phyloP scores from a whole-genome alignment of 805 yeast genomes.

The Metschnikowia dekortorum region DNA sequence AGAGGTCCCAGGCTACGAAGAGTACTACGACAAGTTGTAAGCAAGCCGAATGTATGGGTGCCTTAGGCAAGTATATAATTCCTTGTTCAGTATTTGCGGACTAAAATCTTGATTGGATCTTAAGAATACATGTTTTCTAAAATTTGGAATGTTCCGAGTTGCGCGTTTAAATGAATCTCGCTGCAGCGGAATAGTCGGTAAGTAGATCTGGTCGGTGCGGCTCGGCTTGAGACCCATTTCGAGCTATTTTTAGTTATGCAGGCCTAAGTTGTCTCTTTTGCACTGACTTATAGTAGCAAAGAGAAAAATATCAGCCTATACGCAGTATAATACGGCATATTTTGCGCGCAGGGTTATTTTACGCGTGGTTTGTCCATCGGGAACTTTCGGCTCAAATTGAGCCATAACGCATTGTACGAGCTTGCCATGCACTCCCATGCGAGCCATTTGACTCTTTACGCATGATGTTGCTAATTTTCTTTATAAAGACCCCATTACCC shows the following conservation, averaged over 20 bases:
- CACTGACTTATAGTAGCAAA: neutral
- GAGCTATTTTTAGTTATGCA: neutral
- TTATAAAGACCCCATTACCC: neutral
- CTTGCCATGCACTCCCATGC: neutral
- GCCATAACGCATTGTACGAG: neutral
- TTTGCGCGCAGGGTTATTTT: neutral
- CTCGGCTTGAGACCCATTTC: neutral
- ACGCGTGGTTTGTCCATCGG: slow-evolving; percentile 2
- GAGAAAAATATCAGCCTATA: neutral
- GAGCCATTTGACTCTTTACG: neutral
- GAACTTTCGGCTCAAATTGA: slow-evolving; percentile 3
- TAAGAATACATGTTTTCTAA: slow-evolving; percentile 12
- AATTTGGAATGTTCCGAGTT: neutral
- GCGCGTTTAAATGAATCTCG: neutral
- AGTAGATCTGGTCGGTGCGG: neutral
- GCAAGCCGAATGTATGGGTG: slow-evolving; percentile 14
- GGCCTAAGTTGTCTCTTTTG: neutral
- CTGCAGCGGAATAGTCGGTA: neutral
- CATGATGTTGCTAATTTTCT: neutral
- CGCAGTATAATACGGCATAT: neutral
- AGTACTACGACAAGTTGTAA: slow-evolving; percentile 91
- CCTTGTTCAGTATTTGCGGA: slow-evolving; percentile 12
- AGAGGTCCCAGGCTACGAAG: slow-evolving; percentile 98
- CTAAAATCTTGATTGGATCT: slow-evolving; percentile 9
- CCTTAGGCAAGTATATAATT: slow-evolving; percentile 11